Evolutionary conservation across 148 eudicot species (phyloP), one percentile per base, ranked within the genome.

Genomic region (Euryodendron excelsum): DNA sequence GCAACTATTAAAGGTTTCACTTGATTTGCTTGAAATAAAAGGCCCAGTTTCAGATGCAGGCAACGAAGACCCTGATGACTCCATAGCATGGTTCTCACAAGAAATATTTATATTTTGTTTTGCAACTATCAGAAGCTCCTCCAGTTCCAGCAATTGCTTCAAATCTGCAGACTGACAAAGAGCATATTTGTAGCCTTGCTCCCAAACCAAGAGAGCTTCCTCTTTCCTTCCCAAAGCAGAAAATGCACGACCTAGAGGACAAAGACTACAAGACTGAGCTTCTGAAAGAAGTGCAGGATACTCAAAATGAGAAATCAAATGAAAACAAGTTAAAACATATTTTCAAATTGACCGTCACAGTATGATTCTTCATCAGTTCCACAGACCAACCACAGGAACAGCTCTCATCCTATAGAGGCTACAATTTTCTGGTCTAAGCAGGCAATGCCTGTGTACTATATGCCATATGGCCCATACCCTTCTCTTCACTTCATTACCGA

Each of bases 141-240:
- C 97, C 82, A 96, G 82, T 85, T 96, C 99, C 55, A 96, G 76
- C 79, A 96, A 79, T 79, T 89, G 99, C 84, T 91, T 91, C 77
- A 96, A 76, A 89, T 93, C 99, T 36, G 97, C 72, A 67, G 94
- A 87, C 81, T 91, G 93, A 75, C 71, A 77, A 82, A 91, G 85
- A 76, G 98, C 98, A 78, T 84, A 82, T 58, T 93, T 92, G 82
- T 93, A 89, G 30, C 99, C 99, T 83, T 91, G 90, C 83, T 89
- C 91, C 98, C 98, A 96, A 81, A 93, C 90, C 70, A 84, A 47
- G 37, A 91, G 73, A 64, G 99, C 97, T 44, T 93, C 98, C 75
- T 87, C 91, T 84, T 86, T 91, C 85, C 91, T 90, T 74, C 97
- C 98, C 78, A 96, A 55, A 36, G 97, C 89, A 81, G 92, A 89